Percentiles rank a stretch among this genome's conserved stretches.
Conservation (phyloP, 2,329 filamentous ascomycete genomes). For the Penicillium sclerotiorum region DNA sequence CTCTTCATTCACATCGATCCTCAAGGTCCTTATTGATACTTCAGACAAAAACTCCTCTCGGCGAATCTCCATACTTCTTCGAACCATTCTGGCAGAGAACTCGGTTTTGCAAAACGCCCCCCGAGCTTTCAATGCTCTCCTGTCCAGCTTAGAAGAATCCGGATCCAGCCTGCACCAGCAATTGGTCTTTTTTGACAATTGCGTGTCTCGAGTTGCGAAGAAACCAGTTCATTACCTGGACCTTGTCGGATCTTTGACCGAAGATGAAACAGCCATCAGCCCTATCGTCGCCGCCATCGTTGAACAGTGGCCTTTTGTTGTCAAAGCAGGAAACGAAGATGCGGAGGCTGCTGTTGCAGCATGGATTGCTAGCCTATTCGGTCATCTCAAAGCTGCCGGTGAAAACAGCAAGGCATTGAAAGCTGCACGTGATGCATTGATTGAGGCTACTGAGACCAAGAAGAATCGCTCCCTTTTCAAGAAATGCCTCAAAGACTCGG, state of each 20-base stretch:
- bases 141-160: conserved; percentile 40
- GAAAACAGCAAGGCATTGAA: conserved; percentile 54
- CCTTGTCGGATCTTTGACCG: conserved; percentile 43
- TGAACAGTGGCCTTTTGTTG: conserved; percentile 76
- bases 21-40: conserved; percentile 40
- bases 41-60: conserved; percentile 34
- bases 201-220: conserved; percentile 71
- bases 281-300: conserved; percentile 69
- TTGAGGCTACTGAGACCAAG: conserved; percentile 42
- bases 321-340: conserved; percentile 53
- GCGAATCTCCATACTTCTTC: conserved; percentile 38
- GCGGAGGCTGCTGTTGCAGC: conserved; percentile 53
- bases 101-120: conserved; percentile 37
- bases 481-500: conserved; percentile 40
- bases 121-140: conserved; percentile 40
- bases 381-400: conserved; percentile 55
- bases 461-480: conserved; percentile 38
- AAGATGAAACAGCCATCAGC: conserved; percentile 54
- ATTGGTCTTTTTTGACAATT: conserved; percentile 82
- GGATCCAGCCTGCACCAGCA: conserved; percentile 37
- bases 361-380: conserved; percentile 63
- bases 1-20: conserved; percentile 45
- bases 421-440: conserved; percentile 49
- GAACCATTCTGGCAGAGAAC: conserved; percentile 39
- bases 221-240: conserved; percentile 80